Conservation (phyloP, 176 grass and related monocot genomes). For the Hyparrhenia diplandra region DNA sequence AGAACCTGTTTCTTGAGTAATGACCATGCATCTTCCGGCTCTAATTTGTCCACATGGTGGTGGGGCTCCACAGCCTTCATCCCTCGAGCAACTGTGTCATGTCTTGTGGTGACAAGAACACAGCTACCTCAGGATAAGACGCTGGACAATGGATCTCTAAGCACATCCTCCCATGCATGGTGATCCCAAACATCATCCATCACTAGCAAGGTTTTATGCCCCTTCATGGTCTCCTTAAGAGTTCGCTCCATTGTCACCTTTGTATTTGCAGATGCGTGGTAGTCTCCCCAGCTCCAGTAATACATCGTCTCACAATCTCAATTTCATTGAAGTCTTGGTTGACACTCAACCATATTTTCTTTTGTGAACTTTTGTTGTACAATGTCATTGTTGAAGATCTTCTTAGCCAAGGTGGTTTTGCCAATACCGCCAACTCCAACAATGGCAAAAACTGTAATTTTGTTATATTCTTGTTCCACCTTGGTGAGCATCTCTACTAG, state of each 20-base stretch:
- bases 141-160: neutral
- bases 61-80: neutral
- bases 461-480: neutral
- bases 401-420: conserved; percentile 25
- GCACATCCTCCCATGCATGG: neutral
- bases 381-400: neutral
- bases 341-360: conserved; percentile 2
- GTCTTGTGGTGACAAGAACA: neutral
- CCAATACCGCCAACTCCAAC: conserved; percentile 14
- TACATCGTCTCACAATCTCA: neutral
- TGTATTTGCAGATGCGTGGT: neutral
- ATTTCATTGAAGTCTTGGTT: neutral
- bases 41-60: neutral
- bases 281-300: neutral
- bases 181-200: neutral
- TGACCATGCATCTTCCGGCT: neutral
- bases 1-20: neutral
- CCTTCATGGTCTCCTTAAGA: neutral
- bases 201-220: neutral
- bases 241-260: too few species aligned
- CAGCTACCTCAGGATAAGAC: neutral
- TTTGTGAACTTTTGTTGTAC: neutral
- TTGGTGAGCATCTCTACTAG: neutral
- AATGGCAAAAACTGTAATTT: conserved; percentile 1
- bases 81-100: neutral